These are phyloP conservation scores for Lolium multiflorum DNA, from an alignment of 176 grass and related monocot species.

Conservation along the genomic window DNA sequence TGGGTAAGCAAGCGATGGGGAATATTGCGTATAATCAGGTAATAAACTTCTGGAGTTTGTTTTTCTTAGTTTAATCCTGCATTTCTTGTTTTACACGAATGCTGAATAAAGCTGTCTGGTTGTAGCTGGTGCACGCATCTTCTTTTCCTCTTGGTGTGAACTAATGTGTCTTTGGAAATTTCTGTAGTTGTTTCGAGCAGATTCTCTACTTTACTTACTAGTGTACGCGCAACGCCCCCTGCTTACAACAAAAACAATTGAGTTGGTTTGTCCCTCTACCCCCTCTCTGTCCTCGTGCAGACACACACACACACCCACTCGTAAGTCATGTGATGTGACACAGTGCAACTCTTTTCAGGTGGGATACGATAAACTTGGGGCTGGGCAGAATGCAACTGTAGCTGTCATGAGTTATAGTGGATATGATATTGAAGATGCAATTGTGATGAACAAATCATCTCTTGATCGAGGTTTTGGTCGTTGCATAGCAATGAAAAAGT, in stretches of 20 bases:
- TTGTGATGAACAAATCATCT: constrained; percentile 99
- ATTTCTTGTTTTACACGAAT: constrained; percentile 22
- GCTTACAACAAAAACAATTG: constrained; percentile 96
- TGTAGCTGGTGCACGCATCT: constrained; percentile 12
- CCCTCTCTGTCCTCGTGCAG: not conserved
- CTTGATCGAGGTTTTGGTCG: constrained; percentile 97
- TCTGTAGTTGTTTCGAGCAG: constrained; percentile 79
- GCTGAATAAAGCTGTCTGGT: not conserved
- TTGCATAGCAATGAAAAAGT: constrained; percentile 99
- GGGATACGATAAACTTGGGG: constrained; percentile 91
- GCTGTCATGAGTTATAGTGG: constrained; percentile 98
- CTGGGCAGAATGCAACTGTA: constrained; percentile 96
- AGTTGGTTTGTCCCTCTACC: constrained; percentile 69
- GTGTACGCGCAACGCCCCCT: constrained; percentile 93
- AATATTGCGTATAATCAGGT: constrained; percentile 98
- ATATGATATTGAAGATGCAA: constrained; percentile 99
- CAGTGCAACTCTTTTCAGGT: constrained; percentile 61
- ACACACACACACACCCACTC: not conserved
- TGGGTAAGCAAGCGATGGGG: constrained; percentile 99
- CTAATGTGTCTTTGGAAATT: constrained; percentile 44
- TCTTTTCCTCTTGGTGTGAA: constrained; percentile 32
- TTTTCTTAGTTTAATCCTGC: constrained; percentile 23
- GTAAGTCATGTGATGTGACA: constrained; percentile 5
- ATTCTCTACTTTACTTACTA: constrained; percentile 86
- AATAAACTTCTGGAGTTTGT: constrained; percentile 39